Base-by-base conservation (phyloP, 2,329 filamentous ascomycete genomes). In the Teratosphaeria pseudoeucalypti region DNA sequence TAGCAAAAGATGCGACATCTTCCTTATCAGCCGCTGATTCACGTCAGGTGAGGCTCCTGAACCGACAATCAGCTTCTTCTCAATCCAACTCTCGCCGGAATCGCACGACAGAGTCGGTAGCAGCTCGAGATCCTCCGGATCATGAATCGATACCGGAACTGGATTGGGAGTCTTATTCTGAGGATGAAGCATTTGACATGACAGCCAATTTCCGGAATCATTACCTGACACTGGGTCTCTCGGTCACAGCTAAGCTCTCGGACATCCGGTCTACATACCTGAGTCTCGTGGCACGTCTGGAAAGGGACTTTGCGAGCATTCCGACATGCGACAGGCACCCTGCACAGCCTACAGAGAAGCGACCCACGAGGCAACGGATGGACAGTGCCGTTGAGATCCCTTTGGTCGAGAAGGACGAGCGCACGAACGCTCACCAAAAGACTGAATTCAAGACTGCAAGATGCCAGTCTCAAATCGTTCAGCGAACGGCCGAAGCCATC, bases 171-270 rank as follows among this genome's bases (percentile, higher is more conserved):
- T 49, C 43, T 23, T 49, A n/a, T 23, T 19, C 43, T 49, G 43
- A 49, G 43, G 43, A 49, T 23, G 43, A 49, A 23, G 19, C 43
- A 19, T 19, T 49, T n/a, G 43, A 49, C 3, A 55, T 32, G 43
- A 27, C 53, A 19, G 10, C 23, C n/a, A 5, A 43, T 2, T 53
- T 60, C 58, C 52, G 32, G 16, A 60, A 60, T 32, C 43, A 58
- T 54, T 60, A 58, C 59, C 34, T 34, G 9, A 37, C 55, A 23
- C 56, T 60, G 12, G 52, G 39, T 26, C 34, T 60, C 1, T 52
- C 59, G 26, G 34, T 60, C 23, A 43, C 37, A 16, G 55, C 59
- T 10, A 58, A 23, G 23, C 55, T 34, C 9, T n/a, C 43, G 6
- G 32, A 54, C 23, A 55, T 58, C 19, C 34, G 37, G 19, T 19